phyloP scores from a whole-genome alignment of 495 filamentous ascomycete genomes.

The Talaromyces adpressus region DNA sequence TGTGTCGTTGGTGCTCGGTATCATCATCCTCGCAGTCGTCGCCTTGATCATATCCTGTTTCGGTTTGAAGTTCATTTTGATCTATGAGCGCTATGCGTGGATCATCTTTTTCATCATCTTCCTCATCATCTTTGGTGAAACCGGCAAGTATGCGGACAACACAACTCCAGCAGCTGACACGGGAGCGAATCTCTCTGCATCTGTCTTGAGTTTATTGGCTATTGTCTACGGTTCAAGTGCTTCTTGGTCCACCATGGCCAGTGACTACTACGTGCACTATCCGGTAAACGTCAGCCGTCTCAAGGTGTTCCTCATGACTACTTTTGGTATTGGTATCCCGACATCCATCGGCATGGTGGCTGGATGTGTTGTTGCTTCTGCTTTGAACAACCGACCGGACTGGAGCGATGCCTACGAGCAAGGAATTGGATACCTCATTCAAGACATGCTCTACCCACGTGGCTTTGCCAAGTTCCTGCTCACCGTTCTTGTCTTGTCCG shows the following conservation, averaged over 20 bases:
- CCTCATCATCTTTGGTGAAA: slow-evolving; percentile 49
- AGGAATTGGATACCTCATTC: slow-evolving; percentile 54
- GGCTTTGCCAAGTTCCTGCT: slow-evolving; percentile 55
- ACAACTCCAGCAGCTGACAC: slow-evolving; percentile 26
- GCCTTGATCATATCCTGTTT: slow-evolving; percentile 51
- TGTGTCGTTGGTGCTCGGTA: slow-evolving; percentile 31
- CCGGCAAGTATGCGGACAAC: slow-evolving; percentile 39
- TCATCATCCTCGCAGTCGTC: slow-evolving; percentile 43
- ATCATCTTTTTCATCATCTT: slow-evolving; percentile 49
- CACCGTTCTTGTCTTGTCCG: slow-evolving; percentile 46
- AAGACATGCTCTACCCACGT: slow-evolving; percentile 45
- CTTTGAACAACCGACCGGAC: slow-evolving; percentile 37
- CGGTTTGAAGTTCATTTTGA: slow-evolving; percentile 49
- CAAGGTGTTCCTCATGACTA: slow-evolving; percentile 46
- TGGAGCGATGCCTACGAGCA: slow-evolving; percentile 40
- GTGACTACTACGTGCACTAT: slow-evolving; percentile 59
- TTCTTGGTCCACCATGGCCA: slow-evolving; percentile 53
- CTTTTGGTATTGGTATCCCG: slow-evolving; percentile 39
- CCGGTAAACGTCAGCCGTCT: slow-evolving; percentile 41
- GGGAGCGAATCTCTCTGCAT: slow-evolving; percentile 35
- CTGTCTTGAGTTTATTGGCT: slow-evolving; percentile 44
- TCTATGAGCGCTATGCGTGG: slow-evolving; percentile 58
- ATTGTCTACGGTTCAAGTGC: slow-evolving; percentile 53
- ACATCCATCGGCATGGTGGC: slow-evolving; percentile 50
- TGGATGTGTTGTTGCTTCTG: slow-evolving; percentile 46